Conservation (phyloP, 2,329 filamentous ascomycete genomes). For the Verticillium albo-atrum region DNA sequence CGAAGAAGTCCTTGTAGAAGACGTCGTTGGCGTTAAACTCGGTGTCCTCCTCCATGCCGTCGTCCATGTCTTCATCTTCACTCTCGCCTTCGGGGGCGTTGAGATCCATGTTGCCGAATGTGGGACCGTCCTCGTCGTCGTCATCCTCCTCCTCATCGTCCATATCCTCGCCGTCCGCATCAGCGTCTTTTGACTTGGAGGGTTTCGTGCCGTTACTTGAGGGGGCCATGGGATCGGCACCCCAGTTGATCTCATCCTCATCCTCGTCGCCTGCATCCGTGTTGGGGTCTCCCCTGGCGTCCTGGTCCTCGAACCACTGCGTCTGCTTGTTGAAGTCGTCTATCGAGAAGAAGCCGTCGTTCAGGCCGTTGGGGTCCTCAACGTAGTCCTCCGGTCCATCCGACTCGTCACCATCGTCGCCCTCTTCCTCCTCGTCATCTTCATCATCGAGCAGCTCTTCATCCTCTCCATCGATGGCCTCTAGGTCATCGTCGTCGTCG, state of each 20-base stretch:
- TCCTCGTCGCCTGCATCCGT: slow-evolving; percentile 75
- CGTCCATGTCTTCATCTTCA: slow-evolving; percentile 55
- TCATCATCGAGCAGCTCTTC: slow-evolving; percentile 22
- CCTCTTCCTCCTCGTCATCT: slow-evolving; percentile 36
- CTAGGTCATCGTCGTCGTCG: slow-evolving; percentile 30
- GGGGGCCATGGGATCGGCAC: slow-evolving; percentile 64
- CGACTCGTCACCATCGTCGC: slow-evolving; percentile 42
- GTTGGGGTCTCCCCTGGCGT: slow-evolving; percentile 70
- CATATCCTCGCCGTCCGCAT: slow-evolving; percentile 22
- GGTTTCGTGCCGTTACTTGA: slow-evolving; percentile 7
- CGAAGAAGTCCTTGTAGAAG: slow-evolving; percentile 92
- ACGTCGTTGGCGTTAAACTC: slow-evolving; percentile 76
- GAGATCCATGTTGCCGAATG: slow-evolving; percentile 75
- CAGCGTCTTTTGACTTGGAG: slow-evolving; percentile 20
- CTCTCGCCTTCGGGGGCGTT: slow-evolving; percentile 67
- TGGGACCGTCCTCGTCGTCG: slow-evolving; percentile 73
- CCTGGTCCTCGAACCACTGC: slow-evolving; percentile 82
- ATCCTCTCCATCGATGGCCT: slow-evolving; percentile 25
- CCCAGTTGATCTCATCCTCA: slow-evolving; percentile 78
- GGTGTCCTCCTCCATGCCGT: slow-evolving; percentile 51
- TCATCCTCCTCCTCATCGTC: slow-evolving; percentile 51
- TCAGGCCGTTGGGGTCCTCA: slow-evolving; percentile 77
- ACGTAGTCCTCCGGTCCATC: slow-evolving; percentile 51
- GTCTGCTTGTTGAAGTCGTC: slow-evolving; percentile 96
- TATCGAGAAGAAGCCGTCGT: slow-evolving; percentile 97